Base-by-base conservation (phyloP, 108 stramenopile species). In the Fragilariopsis cylindrus region DNA sequence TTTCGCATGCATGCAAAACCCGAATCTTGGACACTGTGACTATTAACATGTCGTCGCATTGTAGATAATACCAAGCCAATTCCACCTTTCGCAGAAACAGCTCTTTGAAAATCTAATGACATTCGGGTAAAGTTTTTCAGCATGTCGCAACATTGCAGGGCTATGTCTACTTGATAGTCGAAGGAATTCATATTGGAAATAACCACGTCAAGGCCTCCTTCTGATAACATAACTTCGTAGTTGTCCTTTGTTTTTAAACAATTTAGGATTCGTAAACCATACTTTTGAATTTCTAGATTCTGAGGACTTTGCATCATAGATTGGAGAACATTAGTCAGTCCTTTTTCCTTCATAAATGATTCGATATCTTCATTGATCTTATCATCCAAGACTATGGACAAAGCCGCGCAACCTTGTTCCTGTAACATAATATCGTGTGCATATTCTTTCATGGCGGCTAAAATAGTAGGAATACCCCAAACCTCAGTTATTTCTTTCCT, bases 71-170 rank as follows among this genome's bases (percentile, higher is more conserved):
- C 71, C n/a, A 79, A 65, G 49, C 72, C 68, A 62, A 79, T 79
- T 4, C 78, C 78, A 39, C 78, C 78, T 58, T 79, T 79, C 11
- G 78, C 78, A 46, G 70, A 73, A 12, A 79, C 78, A n/a, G 78
- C 78, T 43, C 78, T 54, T 63, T 79, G 78, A 73, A 79, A 79
- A 44, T 79, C 78, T 48, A 79, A 54, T 3, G 78, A 73, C 58
- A 71, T 67, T 21, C 78, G 66, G 39, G 78, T 79, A 60, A 79
- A 79, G 50, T 69, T 72, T 58, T 79, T 79, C 45, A 79, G 60
- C 7, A 79, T 50, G 60, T 79, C 71, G 30, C 72, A 60, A 13
- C 78, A 65, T 40, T 62, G 41, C 30, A 19, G 60, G 12, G 72
- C 63, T 7, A 79, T 66, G 1, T 79, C 65, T 4, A 69, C 72